phyloP scores from a whole-genome alignment of 1,139 yeast species.

The Casaregolazyma lundiana region DNA sequence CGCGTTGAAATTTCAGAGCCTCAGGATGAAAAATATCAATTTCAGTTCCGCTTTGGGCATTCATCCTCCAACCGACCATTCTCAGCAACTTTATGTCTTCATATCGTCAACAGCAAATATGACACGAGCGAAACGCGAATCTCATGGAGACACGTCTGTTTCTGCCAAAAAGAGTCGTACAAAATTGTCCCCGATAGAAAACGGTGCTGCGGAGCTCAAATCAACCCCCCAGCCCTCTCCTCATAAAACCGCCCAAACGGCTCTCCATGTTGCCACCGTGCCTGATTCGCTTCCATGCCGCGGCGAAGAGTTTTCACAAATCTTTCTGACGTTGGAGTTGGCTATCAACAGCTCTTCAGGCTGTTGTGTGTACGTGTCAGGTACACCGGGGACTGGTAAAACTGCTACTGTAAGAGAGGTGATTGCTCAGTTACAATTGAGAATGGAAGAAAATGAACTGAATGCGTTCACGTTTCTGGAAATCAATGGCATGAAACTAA shows the following conservation, averaged over 20 bases:
- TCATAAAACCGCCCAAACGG: slow-evolving; percentile 51
- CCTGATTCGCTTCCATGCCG: slow-evolving; percentile 77
- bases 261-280: slow-evolving; percentile 60
- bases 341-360: slow-evolving; percentile 74
- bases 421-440: slow-evolving; percentile 53
- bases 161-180: background rate
- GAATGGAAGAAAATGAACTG: slow-evolving; percentile 42
- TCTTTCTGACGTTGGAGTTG: slow-evolving; percentile 66
- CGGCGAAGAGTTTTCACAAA: slow-evolving; percentile 75
- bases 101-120: too few species aligned
- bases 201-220: background rate
- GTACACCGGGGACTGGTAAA: slow-evolving; percentile 98
- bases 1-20: too few species aligned
- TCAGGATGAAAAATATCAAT: too few species aligned
- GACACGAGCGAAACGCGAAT: background rate
- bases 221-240: slow-evolving; percentile 16
- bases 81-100: too few species aligned
- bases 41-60: too few species aligned
- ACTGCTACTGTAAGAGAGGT: slow-evolving; percentile 92
- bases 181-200: background rate
- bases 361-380: slow-evolving; percentile 83
- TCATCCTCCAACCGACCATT: too few species aligned
- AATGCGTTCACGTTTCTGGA: slow-evolving; percentile 69
- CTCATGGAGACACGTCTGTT: background rate
- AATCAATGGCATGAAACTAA: slow-evolving; percentile 82